These are phyloP conservation scores for Stephania cephalantha DNA, from an alignment of 164 flowering plant genomes.

Conservation along the genomic window DNA sequence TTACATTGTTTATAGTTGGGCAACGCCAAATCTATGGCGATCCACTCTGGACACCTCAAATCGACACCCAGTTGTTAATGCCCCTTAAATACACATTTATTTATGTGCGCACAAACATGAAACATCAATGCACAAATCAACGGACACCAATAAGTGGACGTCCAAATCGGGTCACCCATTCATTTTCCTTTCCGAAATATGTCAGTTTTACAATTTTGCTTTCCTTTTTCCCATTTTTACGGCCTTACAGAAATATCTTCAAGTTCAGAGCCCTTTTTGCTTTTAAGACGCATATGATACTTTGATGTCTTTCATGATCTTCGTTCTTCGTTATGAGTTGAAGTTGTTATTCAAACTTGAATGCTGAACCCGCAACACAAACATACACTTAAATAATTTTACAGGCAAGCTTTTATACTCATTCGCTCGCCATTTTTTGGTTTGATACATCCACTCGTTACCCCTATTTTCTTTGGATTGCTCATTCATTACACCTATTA, in stretches of 20 bases:
- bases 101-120: too few species aligned
- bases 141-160: too few species aligned
- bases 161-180: too few species aligned
- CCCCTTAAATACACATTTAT: too few species aligned
- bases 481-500: too few species aligned
- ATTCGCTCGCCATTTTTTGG: background rate
- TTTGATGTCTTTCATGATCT: background rate
- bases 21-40: background rate
- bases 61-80: too few species aligned
- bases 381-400: background rate
- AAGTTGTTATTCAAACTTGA: background rate
- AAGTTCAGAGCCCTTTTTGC: background rate
- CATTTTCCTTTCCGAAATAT: background rate
- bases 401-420: background rate
- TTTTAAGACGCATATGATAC: background rate
- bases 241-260: background rate
- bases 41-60: too few species aligned
- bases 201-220: background rate
- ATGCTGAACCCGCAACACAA: background rate
- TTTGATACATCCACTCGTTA: background rate
- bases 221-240: background rate
- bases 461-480: too few species aligned
- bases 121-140: too few species aligned
- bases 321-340: background rate
- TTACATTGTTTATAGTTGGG: background rate